A percentile compares a stretch with the other conserved stretches of the same genome.
Evolutionary conservation across 2,329 filamentous ascomycete genomes (phyloP).

Genomic region (Lasiodiplodia sp.): DNA sequence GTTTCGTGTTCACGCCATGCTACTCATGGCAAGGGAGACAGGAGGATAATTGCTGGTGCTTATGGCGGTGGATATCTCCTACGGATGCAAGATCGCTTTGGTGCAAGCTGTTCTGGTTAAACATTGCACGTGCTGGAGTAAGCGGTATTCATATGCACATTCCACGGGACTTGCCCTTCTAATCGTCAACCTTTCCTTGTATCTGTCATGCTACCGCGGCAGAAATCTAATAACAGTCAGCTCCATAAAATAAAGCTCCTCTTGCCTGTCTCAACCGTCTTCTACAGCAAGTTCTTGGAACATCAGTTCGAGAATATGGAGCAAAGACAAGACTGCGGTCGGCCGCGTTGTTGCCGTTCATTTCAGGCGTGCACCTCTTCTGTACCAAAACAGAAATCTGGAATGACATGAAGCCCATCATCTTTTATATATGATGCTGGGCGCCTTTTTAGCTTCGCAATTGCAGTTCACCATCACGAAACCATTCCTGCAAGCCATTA

Average conservation of each 20-base stretch:
- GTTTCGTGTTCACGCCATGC: too few relatives aligned
- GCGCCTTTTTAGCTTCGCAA: neutral
- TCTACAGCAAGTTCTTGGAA: neutral
- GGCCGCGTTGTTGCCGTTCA: neutral
- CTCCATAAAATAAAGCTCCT: neutral
- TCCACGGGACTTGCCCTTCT: too few relatives aligned
- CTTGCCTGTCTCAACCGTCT: neutral
- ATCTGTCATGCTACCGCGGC: too few relatives aligned
- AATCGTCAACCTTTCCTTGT: too few relatives aligned
- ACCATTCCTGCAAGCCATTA: neutral
- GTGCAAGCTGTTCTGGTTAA: too few relatives aligned
- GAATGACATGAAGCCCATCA: neutral
- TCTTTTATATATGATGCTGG: neutral
- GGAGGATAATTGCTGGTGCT: too few relatives aligned
- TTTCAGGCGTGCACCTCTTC: too few relatives aligned
- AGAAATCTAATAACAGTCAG: rapidly evolving
- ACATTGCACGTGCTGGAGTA: too few relatives aligned
- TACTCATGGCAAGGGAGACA: too few relatives aligned
- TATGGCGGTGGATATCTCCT: too few relatives aligned
- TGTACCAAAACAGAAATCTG: neutral
- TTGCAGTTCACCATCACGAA: neutral
- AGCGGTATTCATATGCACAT: too few relatives aligned
- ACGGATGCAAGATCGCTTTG: too few relatives aligned
- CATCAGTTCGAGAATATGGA: neutral
- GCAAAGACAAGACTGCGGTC: neutral